Evolutionary conservation across 1,284 basidiomycete genomes (phyloP).

Genomic region (Fistulina hepatica): DNA sequence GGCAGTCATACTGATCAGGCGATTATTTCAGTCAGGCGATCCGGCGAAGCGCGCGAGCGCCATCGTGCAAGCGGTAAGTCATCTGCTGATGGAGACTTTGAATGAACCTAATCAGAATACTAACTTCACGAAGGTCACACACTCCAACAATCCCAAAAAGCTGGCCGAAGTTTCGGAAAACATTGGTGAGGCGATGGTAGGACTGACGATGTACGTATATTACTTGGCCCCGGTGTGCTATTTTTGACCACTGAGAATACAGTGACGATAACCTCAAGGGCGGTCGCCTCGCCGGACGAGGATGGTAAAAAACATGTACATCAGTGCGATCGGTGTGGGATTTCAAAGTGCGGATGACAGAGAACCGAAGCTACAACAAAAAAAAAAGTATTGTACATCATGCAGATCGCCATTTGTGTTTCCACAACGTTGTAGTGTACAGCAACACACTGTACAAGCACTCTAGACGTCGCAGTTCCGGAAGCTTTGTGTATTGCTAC

Average conservation of each 20-base stretch:
- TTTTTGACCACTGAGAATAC: conserved; percentile 9
- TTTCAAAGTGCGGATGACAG: too few species aligned
- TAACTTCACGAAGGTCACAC: conserved; percentile 75
- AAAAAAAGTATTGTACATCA: too few species aligned
- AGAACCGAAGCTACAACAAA: too few species aligned
- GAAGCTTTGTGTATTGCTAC: too few species aligned
- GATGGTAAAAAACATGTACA: conserved; percentile 37
- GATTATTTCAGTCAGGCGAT: conserved; percentile 65
- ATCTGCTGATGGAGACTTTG: conserved; percentile 3
- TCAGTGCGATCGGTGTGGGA: too few species aligned
- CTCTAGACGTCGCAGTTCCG: too few species aligned
- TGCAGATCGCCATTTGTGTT: too few species aligned
- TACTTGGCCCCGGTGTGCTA: conserved; percentile 3
- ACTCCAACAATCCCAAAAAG: conserved; percentile 88
- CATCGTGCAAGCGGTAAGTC: conserved; percentile 87
- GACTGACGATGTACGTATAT: conserved; percentile 68
- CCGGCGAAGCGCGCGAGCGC: conserved; percentile 90
- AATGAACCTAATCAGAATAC: conserved; percentile 9
- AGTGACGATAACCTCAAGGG: conserved; percentile 59
- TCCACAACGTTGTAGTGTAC: too few species aligned
- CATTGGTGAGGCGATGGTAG: conserved; percentile 88
- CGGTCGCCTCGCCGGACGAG: conserved; percentile 39
- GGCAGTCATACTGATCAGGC: conserved; percentile 6
- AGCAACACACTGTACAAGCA: too few species aligned
- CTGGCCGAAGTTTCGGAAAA: conserved; percentile 84